These are phyloP conservation scores for Purshia tridentata DNA, from an alignment of 306 rosid genomes.

Conservation along the genomic window DNA sequence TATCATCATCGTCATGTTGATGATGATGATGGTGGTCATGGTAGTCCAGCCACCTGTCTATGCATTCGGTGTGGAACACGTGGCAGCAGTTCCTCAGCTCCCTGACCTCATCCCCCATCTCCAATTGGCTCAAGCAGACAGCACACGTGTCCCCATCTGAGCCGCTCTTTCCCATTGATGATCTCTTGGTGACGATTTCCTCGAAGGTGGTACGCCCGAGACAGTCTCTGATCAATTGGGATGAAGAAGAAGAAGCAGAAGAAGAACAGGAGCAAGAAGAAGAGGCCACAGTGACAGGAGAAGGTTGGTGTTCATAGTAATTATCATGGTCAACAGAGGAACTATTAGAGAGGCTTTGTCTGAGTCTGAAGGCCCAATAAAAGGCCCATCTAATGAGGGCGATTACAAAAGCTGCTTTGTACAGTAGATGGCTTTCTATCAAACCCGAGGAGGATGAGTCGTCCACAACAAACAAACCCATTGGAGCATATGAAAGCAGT, in stretches of 20 bases:
- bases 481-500: slow-evolving; percentile 6
- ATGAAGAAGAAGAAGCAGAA: slow-evolving; percentile 28
- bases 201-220: slow-evolving; percentile 51
- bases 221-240: slow-evolving; percentile 41
- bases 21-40: slow-evolving; percentile 23
- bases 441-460: slow-evolving; percentile 41
- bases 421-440: slow-evolving; percentile 48
- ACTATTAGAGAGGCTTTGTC: slow-evolving; percentile 11
- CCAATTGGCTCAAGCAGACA: slow-evolving; percentile 58
- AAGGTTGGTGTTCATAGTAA: too few species aligned
- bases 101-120: slow-evolving; percentile 53
- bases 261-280: background rate
- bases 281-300: too few species aligned
- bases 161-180: slow-evolving; percentile 17
- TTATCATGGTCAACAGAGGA: too few species aligned
- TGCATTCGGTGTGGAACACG: slow-evolving; percentile 75
- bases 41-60: slow-evolving; percentile 68
- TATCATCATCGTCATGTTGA: slow-evolving; percentile 16
- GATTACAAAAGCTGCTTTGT: slow-evolving; percentile 59
- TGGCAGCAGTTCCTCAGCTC: slow-evolving; percentile 74
- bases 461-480: slow-evolving; percentile 46
- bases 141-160: slow-evolving; percentile 54
- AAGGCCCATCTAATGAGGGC: slow-evolving; percentile 62
- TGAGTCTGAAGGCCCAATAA: slow-evolving; percentile 41
- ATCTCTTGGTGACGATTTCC: slow-evolving; percentile 46